Conservation (phyloP, 2,329 filamentous ascomycete genomes). For the Esteya vermicola region DNA sequence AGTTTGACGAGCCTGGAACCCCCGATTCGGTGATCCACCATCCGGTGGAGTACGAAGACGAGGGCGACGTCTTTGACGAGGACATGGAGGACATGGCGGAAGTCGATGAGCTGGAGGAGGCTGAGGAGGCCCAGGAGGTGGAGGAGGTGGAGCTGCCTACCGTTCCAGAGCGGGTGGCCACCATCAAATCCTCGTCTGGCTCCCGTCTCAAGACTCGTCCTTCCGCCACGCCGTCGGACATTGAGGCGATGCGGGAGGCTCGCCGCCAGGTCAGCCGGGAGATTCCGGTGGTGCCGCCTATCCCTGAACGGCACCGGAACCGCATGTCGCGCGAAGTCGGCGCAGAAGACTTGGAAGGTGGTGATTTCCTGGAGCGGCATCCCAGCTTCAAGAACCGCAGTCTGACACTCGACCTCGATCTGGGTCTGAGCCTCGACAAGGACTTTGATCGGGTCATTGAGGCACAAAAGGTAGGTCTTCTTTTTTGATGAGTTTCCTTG, state of each 20-base stretch:
- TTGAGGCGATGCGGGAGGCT: conserved; percentile 71
- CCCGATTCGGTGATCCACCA: conserved; percentile 87
- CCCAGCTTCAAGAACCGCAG: conserved; percentile 71
- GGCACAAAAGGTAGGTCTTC: conserved; percentile 77
- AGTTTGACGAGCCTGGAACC: conserved; percentile 51
- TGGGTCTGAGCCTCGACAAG: conserved; percentile 74
- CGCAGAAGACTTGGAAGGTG: conserved; percentile 17
- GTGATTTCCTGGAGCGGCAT: conserved; percentile 42
- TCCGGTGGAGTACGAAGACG: conserved; percentile 28
- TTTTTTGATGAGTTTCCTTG: conserved; percentile 12
- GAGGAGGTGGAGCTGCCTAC: conserved; percentile 26
- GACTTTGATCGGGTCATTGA: conserved; percentile 95
- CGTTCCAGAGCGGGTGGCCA: conserved; percentile 72
- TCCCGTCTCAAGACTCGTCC: conserved; percentile 79
- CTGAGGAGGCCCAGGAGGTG: conserved; percentile 20
- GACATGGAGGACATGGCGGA: conserved; percentile 3
- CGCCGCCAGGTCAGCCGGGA: conserved; percentile 75
- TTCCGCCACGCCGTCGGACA: conserved; percentile 75
- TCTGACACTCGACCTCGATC: conserved; percentile 66
- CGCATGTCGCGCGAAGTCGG: conserved; percentile 35
- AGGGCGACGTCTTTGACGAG: conserved; percentile 20
- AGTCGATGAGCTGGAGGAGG: conserved; percentile 5
- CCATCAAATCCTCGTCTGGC: conserved; percentile 77
- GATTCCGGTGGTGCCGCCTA: conserved; percentile 42
- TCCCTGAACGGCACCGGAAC: conserved; percentile 45